Evolutionary conservation across 208 protist species (phyloP).

Genomic region (Wallacemonas rigidus): DNA sequence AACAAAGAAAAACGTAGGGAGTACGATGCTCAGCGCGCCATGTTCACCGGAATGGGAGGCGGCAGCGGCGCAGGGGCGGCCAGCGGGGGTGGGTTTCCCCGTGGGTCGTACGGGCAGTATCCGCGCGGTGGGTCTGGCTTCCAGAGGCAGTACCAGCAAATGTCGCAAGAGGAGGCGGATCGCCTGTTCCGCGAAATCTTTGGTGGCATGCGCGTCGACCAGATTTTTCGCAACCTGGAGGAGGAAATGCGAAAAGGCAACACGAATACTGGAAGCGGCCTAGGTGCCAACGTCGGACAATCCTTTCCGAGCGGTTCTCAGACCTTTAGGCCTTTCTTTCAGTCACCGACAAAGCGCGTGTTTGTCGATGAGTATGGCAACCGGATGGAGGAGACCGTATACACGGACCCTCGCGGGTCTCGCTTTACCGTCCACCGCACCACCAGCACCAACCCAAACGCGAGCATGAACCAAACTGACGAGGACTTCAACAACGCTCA

Average conservation of each 20-base stretch:
- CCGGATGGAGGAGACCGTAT: slow-evolving; percentile 83
- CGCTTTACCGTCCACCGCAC: slow-evolving; percentile 72
- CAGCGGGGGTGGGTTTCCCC: slow-evolving; percentile 20
- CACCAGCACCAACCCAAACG: slow-evolving; percentile 65
- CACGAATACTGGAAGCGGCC: slow-evolving; percentile 24
- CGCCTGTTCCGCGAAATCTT: slow-evolving; percentile 86
- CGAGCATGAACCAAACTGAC: slow-evolving; percentile 63
- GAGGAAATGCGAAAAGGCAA: slow-evolving; percentile 64
- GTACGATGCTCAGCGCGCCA: slow-evolving; percentile 71
- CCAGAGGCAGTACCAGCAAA: slow-evolving; percentile 61
- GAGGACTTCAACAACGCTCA: slow-evolving; percentile 63
- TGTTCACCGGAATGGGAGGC: slow-evolving; percentile 30
- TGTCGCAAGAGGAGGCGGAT: slow-evolving; percentile 89
- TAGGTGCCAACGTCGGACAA: slow-evolving; percentile 36
- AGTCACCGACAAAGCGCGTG: slow-evolving; percentile 44
- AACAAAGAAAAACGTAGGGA: slow-evolving; percentile 71
- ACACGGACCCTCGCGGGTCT: slow-evolving; percentile 60
- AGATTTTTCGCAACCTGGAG: slow-evolving; percentile 86
- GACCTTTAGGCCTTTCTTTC: slow-evolving; percentile 72
- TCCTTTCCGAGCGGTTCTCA: slow-evolving; percentile 44
- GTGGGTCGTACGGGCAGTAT: slow-evolving; percentile 20
- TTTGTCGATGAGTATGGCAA: slow-evolving; percentile 77
- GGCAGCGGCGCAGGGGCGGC: slow-evolving; percentile 8
- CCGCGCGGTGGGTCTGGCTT: slow-evolving; percentile 19
- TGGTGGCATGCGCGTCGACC: slow-evolving; percentile 82